These are phyloP conservation scores for Angophora floribunda DNA, from an alignment of 345 rosid genomes.

Conservation along the genomic window DNA sequence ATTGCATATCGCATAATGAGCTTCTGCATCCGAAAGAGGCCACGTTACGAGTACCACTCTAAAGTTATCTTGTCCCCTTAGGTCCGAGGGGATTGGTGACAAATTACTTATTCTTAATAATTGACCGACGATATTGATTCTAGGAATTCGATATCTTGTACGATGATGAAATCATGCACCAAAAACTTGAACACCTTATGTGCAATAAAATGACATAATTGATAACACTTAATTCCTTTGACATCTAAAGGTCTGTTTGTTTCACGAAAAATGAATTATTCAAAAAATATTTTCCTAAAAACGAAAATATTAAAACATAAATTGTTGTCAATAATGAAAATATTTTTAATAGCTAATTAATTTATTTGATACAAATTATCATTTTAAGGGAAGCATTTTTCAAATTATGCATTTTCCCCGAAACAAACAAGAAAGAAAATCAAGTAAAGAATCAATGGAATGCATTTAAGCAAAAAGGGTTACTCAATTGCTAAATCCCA, in stretches of 20 bases:
- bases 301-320: not conserved
- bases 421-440: not conserved
- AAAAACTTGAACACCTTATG: not conserved
- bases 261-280: not conserved
- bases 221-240: too few species aligned
- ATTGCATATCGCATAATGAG: not conserved
- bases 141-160: not conserved
- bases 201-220: not conserved
- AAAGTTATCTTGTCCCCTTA: not conserved
- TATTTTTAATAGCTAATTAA: not conserved
- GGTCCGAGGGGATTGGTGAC: not conserved
- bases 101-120: not conserved
- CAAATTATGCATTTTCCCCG: not conserved
- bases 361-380: not conserved
- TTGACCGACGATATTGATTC: not conserved
- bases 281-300: not conserved
- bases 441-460: not conserved
- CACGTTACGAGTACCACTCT: not conserved
- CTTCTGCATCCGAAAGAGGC: not conserved
- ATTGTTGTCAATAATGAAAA: not conserved
- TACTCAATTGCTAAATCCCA: not conserved
- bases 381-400: not conserved
- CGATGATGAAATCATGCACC: not conserved
- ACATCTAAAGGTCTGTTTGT: not conserved
- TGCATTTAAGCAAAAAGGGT: not conserved